phyloP scores from a whole-genome alignment of 2,329 filamentous ascomycete genomes.

The Calonectria pseudoturangicola region DNA sequence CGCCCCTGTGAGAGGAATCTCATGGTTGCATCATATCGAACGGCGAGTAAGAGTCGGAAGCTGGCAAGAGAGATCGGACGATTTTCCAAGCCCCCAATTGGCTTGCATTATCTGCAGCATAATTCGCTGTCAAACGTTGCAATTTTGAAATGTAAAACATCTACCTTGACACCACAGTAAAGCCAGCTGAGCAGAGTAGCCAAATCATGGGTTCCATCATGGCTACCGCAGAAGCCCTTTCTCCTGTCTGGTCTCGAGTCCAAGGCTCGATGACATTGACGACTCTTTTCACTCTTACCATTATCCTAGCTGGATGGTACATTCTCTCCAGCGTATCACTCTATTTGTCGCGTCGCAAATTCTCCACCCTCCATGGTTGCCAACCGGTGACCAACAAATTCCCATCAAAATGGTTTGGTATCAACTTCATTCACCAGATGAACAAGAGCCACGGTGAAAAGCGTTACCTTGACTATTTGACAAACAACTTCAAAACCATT shows the following conservation, averaged over 20 bases:
- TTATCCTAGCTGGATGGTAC: neutral
- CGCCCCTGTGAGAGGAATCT: neutral
- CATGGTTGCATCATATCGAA: neutral
- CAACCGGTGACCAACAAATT: neutral
- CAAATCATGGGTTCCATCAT: neutral
- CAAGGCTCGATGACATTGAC: conserved; percentile 4
- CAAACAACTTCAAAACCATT: neutral
- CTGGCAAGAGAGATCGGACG: neutral
- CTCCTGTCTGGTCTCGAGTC: neutral
- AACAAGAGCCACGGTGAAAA: neutral
- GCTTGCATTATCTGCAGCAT: neutral
- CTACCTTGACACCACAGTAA: neutral
- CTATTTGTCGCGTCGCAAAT: neutral
- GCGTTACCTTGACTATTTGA: neutral
- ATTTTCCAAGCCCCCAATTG: conserved; percentile 2
- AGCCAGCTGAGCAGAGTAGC: neutral
- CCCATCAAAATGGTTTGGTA: conserved; percentile 16
- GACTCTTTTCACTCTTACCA: neutral
- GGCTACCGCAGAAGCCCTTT: neutral
- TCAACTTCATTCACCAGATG: conserved; percentile 2
- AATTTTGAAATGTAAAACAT: neutral
- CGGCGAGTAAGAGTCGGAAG: neutral
- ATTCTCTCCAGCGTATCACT: neutral
- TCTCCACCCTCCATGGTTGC: neutral
- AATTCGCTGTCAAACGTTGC: neutral